These are phyloP conservation scores for Lentinus brumalis DNA, from an alignment of 768 basidiomycete species.

Conservation along the genomic window DNA sequence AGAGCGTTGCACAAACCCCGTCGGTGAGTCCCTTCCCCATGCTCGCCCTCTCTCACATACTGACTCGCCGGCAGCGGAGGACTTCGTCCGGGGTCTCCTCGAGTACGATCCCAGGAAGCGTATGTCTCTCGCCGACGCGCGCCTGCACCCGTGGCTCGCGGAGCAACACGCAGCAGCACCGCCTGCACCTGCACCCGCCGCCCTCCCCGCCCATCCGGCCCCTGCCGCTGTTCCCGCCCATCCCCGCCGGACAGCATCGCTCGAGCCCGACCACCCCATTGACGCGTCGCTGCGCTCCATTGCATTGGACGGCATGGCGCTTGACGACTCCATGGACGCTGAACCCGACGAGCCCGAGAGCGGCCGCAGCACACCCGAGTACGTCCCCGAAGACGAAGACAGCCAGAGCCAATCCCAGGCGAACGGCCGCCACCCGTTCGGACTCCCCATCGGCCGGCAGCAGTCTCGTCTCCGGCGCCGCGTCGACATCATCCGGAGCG, in stretches of 20 bases:
- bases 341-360: not conserved
- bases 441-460: slow-evolving; percentile 1
- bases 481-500: slow-evolving; percentile 17
- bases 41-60: not conserved
- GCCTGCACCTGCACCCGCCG: not conserved
- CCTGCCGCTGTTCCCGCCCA: not conserved
- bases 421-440: not conserved
- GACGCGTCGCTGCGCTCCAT: slow-evolving; percentile 23
- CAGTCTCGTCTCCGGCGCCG: slow-evolving; percentile 23
- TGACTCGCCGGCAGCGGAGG: slow-evolving; percentile 44
- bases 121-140: slow-evolving; percentile 71
- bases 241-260: slow-evolving; percentile 15
- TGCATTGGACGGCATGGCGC: slow-evolving; percentile 16
- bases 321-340: slow-evolving; percentile 9
- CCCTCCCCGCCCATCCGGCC: not conserved
- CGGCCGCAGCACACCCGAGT: slow-evolving; percentile 1
- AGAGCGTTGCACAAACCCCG: slow-evolving; percentile 39
- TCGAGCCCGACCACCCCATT: not conserved
- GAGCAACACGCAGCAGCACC: not conserved
- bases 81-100: slow-evolving; percentile 72
- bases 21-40: slow-evolving; percentile 43
- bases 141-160: slow-evolving; percentile 76
- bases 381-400: slow-evolving; percentile 1
- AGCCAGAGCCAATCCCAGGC: not conserved
- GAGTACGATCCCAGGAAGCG: slow-evolving; percentile 62